Evolutionary conservation across 345 rosid species (phyloP), one percentile per base, ranked within the genome.

Genomic region (Euphorbia pulcherrima): DNA sequence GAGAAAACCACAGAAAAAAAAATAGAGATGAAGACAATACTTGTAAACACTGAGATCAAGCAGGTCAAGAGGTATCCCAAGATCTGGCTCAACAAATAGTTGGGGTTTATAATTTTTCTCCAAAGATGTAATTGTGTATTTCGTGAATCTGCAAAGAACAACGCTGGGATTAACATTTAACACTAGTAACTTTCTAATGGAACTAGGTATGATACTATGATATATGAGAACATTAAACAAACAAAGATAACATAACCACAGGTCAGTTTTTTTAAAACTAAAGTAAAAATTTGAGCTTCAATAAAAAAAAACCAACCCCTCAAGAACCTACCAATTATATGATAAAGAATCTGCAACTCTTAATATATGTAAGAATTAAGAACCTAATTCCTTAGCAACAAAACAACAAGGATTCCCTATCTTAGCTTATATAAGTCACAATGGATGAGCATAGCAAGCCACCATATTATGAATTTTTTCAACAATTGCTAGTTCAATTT

Each of bases 21-120:
- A 35, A 30, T 20, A 30, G 69, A 54, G 6, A 30, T 29, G 69
- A 29, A 47, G 74, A 78, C 33, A 51, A 64, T 88, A 94, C 97
- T 88, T 94, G 92, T 94, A 91, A 46, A 88, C 87, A 76, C 92
- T 91, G 64, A 94, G 90, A 81, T 94, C 99, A 76, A 94, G 96
- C 72, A 94, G 84, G 82, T 94, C 96, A 75, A 91, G 89, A 39
- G 97, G 96, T 78, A 94, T 88, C 79, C 99, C 99, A 61, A 94
- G 97, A 86, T 94, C 99, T 65, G 97, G 90, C 82, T 94, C 97
- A 63, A 86, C 99, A 80, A 79, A 83, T 51, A 94, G 88, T 73
- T 89, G 80, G 18, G 99, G 99, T 80, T 91, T 94, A 84, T 87
- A 85, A 75, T 76, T 77, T 75, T 89, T 94, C 87, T 94, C 99